Evolutionary conservation across 2,329 filamentous ascomycete genomes (phyloP), one percentile per base, ranked within the genome.

Genomic region (Colletotrichum higginsianum): DNA sequence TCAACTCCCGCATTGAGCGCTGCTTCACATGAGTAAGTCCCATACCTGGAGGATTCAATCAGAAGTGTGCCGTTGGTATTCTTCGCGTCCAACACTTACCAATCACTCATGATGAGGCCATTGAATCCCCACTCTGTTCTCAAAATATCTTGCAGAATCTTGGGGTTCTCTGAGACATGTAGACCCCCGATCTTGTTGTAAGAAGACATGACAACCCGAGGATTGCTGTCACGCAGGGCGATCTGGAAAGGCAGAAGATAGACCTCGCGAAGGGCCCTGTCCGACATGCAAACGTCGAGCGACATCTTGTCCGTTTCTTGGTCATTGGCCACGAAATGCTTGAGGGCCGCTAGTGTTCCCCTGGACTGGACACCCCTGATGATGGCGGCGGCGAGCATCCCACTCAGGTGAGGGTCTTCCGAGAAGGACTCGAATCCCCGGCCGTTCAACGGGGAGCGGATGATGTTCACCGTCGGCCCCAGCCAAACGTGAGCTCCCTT

Each of bases 401-500:
- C 88, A 26, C 87, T 84, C 26, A 90, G 82, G 75, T 89, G 84
- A 13, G 88, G 88, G 74, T 90, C 88, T 75, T 90, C 88, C 52
- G 86, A 83, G 61, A 90, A 84, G 9, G 87, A 89, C 79, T 90
- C 88, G 74, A 90, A 90, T 23, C 88, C 88, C 57, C 88, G 85
- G 7, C 88, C 88, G 30, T 88, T 88, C 2, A 90, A 82, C n/a
- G 88, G 89, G 3, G 85, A 86, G 53, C 89, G 84, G 75, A 89
- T 87, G 83, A 90, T 90, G 77, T 90, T 90, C 75, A 91, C 89
- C 15, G 89, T 91, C 5, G 90, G 90, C 0, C 89, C 89, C 0
- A 91, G 83, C 72, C 89, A 87, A 21, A 84, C 84, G 76, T 90
- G 88, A 2, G 87, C 88, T 42, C 87, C 87, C 78, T 90, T 90